Evolutionary conservation across 305 asterid genomes (phyloP).

Genomic region (Fraxinus sp.): DNA sequence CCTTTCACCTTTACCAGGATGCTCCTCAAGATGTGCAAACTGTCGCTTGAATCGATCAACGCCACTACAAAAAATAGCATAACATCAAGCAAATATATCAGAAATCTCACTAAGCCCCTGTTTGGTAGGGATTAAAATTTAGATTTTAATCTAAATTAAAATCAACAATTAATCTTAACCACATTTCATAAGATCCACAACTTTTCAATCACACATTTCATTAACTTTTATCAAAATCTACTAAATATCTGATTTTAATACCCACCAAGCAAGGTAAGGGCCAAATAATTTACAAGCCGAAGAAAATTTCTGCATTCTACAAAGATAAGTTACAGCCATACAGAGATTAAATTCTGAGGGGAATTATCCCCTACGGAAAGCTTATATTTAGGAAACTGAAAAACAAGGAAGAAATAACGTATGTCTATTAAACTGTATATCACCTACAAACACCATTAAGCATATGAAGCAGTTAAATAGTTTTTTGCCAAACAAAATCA

Average conservation of each 20-base stretch:
- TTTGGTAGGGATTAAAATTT: background rate
- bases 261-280: background rate
- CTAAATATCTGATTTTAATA: background rate
- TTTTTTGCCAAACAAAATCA: background rate
- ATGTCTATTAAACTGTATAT: background rate
- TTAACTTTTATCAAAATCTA: background rate
- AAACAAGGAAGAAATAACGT: background rate
- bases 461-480: background rate
- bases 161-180: background rate
- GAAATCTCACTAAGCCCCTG: background rate
- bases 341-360: background rate
- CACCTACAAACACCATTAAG: background rate
- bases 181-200: background rate
- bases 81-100: slow-evolving; percentile 14
- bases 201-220: background rate
- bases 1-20: slow-evolving; percentile 73
- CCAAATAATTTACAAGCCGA: background rate
- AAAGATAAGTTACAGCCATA: background rate
- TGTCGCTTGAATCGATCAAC: slow-evolving; percentile 95
- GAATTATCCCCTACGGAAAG: background rate
- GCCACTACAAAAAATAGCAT: slow-evolving; percentile 46
- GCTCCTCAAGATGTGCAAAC: slow-evolving; percentile 97
- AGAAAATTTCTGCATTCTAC: background rate
- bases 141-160: too few relatives aligned
- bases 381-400: background rate